phyloP scores from a whole-genome alignment of 768 basidiomycete genomes.

The Exsudoporus frostii region DNA sequence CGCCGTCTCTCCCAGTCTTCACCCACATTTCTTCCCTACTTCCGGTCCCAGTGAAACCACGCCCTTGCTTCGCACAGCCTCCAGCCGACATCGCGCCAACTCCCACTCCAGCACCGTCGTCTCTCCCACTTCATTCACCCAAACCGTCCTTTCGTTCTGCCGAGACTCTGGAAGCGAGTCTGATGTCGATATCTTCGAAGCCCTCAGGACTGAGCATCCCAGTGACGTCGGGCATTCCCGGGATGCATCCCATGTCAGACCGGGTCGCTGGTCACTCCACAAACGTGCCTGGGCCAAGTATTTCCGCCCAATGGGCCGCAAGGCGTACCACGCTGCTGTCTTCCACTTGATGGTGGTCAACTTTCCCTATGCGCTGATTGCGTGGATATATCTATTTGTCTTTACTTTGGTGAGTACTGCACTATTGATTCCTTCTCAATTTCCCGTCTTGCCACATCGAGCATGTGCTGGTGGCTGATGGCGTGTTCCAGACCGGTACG shows the following conservation, averaged over 20 bases:
- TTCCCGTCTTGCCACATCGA: too few species aligned
- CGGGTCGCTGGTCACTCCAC: conserved; percentile 5
- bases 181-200: conserved; percentile 35
- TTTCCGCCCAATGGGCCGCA: conserved; percentile 56
- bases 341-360: conserved; percentile 73
- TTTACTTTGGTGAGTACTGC: conserved; percentile 66
- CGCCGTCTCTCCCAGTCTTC: conserved; percentile 12
- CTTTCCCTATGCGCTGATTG: conserved; percentile 73
- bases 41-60: conserved; percentile 44
- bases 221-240: conserved; percentile 7
- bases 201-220: conserved; percentile 18
- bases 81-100: conserved; percentile 47
- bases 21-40: conserved; percentile 21
- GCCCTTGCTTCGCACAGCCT: conserved; percentile 40
- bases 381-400: conserved; percentile 78
- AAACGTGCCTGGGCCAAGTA: conserved; percentile 49
- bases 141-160: conserved; percentile 70
- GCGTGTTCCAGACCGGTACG: conserved; percentile 58
- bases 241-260: background rate
- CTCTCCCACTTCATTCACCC: conserved; percentile 53
- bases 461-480: conserved; percentile 19
- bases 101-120: conserved; percentile 54
- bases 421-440: conserved; percentile 26
- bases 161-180: conserved; percentile 46
- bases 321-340: conserved; percentile 60